Evolutionary conservation across 371 early-diverging fungal species (phyloP).

Genomic region (Synchytrium microbalum): DNA sequence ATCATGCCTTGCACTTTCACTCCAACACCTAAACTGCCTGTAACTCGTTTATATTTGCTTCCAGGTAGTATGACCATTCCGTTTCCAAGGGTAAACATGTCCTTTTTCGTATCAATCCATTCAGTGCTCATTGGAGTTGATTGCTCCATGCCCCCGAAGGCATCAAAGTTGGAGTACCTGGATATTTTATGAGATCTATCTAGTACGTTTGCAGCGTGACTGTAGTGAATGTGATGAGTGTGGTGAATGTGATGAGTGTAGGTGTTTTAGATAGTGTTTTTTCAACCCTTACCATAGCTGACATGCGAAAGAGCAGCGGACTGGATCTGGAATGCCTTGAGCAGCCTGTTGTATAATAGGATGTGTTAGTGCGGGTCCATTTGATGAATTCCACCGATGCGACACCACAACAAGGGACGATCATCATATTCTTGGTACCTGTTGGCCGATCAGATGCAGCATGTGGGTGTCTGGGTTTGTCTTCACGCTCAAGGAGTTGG

Average conservation of each 20-base stretch:
- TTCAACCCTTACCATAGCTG: too few species aligned
- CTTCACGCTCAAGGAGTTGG: too few species aligned
- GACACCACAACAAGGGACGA: too few species aligned
- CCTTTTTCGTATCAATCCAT: not conserved
- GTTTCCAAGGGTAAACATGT: slow-evolving; percentile 14
- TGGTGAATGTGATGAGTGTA: too few species aligned
- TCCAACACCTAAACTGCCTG: slow-evolving; percentile 9
- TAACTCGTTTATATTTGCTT: slow-evolving; percentile 10
- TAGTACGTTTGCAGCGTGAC: not conserved
- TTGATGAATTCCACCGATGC: too few species aligned
- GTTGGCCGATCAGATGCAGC: too few species aligned
- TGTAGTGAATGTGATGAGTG: too few species aligned
- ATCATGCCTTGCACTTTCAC: slow-evolving; percentile 12
- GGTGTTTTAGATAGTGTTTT: too few species aligned
- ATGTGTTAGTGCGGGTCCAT: too few species aligned
- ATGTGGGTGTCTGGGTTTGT: too few species aligned
- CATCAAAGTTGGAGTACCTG: not conserved
- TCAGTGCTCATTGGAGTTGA: not conserved
- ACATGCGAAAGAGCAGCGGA: not conserved
- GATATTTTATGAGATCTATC: not conserved
- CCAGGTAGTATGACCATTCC: slow-evolving; percentile 15
- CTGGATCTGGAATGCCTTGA: not conserved
- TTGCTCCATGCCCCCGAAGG: not conserved
- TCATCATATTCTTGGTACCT: too few species aligned
- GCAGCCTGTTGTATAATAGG: not conserved